These are phyloP conservation scores for Suhomyces atakaporum DNA, from an alignment of 1,139 yeast genomes.

Conservation along the genomic window DNA sequence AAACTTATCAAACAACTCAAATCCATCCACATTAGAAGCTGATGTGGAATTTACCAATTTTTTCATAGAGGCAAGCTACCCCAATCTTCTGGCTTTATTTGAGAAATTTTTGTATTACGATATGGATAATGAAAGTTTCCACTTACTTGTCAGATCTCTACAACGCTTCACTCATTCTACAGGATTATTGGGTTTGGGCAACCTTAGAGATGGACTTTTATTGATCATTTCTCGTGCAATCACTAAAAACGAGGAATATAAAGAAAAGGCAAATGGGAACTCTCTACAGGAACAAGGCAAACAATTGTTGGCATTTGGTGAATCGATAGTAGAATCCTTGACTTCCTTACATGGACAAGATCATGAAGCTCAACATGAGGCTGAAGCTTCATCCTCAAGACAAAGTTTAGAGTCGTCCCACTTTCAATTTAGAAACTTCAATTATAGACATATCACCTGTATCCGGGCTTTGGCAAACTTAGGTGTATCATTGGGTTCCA, in stretches of 20 bases:
- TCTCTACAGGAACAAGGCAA: constrained; percentile 31
- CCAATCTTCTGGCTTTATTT: constrained; percentile 48
- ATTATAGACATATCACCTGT: constrained; percentile 70
- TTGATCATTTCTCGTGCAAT: constrained; percentile 58
- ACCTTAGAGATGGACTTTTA: constrained; percentile 63
- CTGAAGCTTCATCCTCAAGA: constrained; percentile 1
- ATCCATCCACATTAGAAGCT: constrained; percentile 30
- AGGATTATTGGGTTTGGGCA: constrained; percentile 63
- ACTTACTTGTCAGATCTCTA: constrained; percentile 63
- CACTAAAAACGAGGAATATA: constrained; percentile 38
- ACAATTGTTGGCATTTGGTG: constrained; percentile 56
- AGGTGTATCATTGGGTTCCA: constrained; percentile 77
- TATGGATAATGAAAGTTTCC: constrained; percentile 68
- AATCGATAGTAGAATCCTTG: constrained; percentile 61
- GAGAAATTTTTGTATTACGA: constrained; percentile 60
- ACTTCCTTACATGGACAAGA: constrained; percentile 20
- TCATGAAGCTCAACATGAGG: background rate
- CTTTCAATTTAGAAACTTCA: constrained; percentile 38
- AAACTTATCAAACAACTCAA: constrained; percentile 33
- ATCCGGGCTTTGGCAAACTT: constrained; percentile 76
- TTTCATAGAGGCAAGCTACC: constrained; percentile 47
- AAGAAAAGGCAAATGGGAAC: constrained; percentile 6
- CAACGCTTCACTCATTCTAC: constrained; percentile 82
- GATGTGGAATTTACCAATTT: constrained; percentile 42
- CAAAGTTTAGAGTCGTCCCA: constrained; percentile 6